Conservation (phyloP, 1,284 basidiomycete genomes). For the Ganoderma boninense region DNA sequence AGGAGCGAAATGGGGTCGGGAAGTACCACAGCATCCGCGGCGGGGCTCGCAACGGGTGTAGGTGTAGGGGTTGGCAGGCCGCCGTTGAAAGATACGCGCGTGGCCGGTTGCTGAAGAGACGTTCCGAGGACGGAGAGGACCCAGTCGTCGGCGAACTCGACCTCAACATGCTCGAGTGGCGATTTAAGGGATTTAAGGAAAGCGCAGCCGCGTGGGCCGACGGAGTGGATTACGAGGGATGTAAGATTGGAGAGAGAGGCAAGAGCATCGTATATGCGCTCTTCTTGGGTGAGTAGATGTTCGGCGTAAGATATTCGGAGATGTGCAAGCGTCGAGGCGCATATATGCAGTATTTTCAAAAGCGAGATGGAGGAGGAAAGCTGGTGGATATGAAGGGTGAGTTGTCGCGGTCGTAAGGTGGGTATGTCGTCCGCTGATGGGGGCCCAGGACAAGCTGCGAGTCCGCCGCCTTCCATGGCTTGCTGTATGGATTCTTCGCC, state of each 20-base stretch:
- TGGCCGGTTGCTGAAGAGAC: not conserved
- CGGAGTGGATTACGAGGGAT: constrained; percentile 12
- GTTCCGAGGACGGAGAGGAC: constrained; percentile 13
- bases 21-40: constrained; percentile 14
- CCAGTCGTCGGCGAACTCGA: constrained; percentile 27
- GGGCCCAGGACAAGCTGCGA: not conserved
- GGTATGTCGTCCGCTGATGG: not conserved
- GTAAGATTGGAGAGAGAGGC: constrained; percentile 7
- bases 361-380: not conserved
- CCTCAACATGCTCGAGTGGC: constrained; percentile 15
- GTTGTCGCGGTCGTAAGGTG: not conserved
- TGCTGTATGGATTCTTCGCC: not conserved
- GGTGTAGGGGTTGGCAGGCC: not conserved
- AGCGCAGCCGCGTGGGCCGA: constrained; percentile 23
- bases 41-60: not conserved
- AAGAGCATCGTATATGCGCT: constrained; percentile 5
- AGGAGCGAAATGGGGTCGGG: constrained; percentile 27
- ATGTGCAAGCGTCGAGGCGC: constrained; percentile 14
- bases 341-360: not conserved
- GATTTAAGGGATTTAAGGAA: constrained; percentile 11
- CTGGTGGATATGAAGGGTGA: not conserved
- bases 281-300: constrained; percentile 19
- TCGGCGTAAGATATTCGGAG: constrained; percentile 23
- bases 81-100: not conserved
- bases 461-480: not conserved